phyloP scores from a whole-genome alignment of 169 alveolate species.

The Plasmodium gonderi region DNA sequence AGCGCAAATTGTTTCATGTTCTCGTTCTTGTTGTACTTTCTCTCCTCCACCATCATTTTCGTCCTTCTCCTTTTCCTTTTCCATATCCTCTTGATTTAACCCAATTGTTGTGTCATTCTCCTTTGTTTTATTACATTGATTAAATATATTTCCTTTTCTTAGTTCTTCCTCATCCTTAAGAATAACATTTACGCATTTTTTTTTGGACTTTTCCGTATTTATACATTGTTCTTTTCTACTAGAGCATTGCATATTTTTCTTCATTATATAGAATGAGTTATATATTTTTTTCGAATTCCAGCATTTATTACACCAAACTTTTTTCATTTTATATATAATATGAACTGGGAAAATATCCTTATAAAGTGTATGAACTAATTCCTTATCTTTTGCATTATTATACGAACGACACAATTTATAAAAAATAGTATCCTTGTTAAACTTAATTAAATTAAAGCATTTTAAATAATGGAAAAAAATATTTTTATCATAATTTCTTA shows the following conservation, averaged over 20 bases:
- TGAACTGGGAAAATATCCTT: conserved; percentile 76
- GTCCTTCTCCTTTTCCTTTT: neutral
- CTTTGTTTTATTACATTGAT: neutral
- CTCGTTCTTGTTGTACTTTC: neutral
- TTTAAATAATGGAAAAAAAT: conserved; percentile 36
- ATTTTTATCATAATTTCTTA: conserved; percentile 18
- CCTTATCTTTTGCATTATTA: conserved; percentile 1
- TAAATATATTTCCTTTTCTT: neutral
- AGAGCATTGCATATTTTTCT: conserved; percentile 3
- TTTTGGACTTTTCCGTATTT: neutral
- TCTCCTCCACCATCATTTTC: neutral
- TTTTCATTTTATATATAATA: conserved; percentile 77
- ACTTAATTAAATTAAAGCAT: conserved; percentile 27
- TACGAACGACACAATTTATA: neutral
- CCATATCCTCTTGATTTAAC: neutral
- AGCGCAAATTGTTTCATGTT: neutral
- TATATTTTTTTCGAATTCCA: conserved; percentile 55
- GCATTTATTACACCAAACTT: conserved; percentile 81
- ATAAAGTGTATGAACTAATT: conserved; percentile 16
- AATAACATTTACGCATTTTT: neutral
- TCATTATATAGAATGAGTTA: conserved; percentile 14
- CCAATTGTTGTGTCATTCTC: neutral
- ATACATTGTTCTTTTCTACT: neutral
- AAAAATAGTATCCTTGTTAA: conserved; percentile 58
- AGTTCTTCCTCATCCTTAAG: neutral